Evolutionary conservation across 148 eudicot genomes (phyloP).

Genomic region (Heliosperma pusillum): DNA sequence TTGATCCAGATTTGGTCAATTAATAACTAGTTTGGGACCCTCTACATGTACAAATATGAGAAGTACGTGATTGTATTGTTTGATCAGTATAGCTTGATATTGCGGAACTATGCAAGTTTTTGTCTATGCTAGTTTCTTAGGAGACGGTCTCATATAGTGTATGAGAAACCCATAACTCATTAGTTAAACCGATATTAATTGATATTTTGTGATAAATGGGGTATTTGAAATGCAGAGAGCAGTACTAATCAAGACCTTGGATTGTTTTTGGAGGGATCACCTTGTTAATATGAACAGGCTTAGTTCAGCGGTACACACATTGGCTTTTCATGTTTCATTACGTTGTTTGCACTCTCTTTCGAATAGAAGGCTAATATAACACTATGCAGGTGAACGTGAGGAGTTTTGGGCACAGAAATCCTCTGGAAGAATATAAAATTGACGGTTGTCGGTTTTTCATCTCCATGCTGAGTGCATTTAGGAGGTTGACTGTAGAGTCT

Average conservation of each 20-base stretch:
- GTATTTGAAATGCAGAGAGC: conserved; percentile 53
- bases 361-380: conserved; percentile 20
- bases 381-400: conserved; percentile 83
- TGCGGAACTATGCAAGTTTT: neutral
- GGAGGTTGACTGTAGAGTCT: conserved; percentile 87
- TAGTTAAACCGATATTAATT: neutral
- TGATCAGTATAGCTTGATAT: neutral
- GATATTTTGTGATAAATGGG: neutral
- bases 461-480: conserved; percentile 91
- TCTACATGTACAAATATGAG: conserved; percentile 1
- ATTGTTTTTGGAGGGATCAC: conserved; percentile 98
- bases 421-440: conserved; percentile 94
- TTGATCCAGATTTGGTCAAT: neutral
- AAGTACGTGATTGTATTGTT: neutral
- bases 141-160: too few species aligned
- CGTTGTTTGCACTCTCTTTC: neutral
- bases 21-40: neutral
- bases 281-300: conserved; percentile 96
- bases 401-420: conserved; percentile 96
- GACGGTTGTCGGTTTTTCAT: conserved; percentile 98
- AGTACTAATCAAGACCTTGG: conserved; percentile 78
- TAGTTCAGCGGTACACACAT: conserved; percentile 68
- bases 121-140: neutral
- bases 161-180: neutral
- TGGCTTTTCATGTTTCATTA: neutral